Conservation (phyloP, 2,329 filamentous ascomycete genomes). For the Phyllosticta citriasiana region DNA sequence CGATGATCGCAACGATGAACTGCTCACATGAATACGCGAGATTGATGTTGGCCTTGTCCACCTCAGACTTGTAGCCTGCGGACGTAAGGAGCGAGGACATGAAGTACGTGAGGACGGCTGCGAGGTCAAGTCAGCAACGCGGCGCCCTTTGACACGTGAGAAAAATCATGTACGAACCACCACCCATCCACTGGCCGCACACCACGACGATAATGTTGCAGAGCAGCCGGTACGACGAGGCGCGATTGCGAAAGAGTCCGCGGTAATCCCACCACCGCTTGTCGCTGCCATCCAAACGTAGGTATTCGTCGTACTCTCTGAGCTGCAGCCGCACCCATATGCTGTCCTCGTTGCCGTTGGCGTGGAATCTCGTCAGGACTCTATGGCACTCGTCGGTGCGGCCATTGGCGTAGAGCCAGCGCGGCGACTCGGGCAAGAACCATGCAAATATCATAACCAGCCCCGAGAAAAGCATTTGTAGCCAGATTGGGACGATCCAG, state of each 20-base stretch:
- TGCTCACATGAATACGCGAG: constrained; percentile 16
- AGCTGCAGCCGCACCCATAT: constrained; percentile 48
- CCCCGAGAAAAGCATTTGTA: constrained; percentile 18
- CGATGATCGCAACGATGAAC: constrained; percentile 24
- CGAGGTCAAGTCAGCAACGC: background rate
- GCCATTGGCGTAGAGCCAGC: constrained; percentile 32
- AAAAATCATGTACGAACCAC: constrained; percentile 11
- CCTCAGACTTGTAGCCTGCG: constrained; percentile 4
- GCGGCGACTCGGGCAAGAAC: constrained; percentile 45
- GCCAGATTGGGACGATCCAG: constrained; percentile 14
- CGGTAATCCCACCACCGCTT: constrained; percentile 53
- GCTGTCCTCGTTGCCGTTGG: constrained; percentile 44
- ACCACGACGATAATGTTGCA: constrained; percentile 45
- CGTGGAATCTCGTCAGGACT: constrained; percentile 47
- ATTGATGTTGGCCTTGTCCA: constrained; percentile 10
- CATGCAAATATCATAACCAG: constrained; percentile 30
- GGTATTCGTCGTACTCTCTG: constrained; percentile 45
- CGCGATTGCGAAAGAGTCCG: constrained; percentile 41
- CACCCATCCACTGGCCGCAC: constrained; percentile 36
- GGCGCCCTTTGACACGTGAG: too few species aligned
- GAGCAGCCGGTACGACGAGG: constrained; percentile 41
- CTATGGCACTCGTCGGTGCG: constrained; percentile 25
- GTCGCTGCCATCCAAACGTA: constrained; percentile 37
- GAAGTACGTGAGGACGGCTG: constrained; percentile 10
- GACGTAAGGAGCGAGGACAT: constrained; percentile 7